phyloP scores from a whole-genome alignment of 257 asterid species.

The Echium plantagineum region DNA sequence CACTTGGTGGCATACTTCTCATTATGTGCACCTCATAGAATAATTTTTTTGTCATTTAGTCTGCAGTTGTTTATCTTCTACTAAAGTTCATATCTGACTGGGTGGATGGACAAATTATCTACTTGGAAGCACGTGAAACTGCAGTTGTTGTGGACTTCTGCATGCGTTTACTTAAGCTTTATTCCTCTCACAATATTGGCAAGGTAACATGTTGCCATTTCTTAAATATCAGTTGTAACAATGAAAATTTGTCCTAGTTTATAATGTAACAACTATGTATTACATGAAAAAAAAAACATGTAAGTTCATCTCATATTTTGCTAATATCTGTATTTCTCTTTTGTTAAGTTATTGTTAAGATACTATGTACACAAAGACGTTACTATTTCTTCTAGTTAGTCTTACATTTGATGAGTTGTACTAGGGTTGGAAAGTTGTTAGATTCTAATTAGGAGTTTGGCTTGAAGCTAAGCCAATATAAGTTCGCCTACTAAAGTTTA shows the following conservation, averaged over 20 bases:
- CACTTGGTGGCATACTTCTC: neutral
- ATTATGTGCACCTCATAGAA: conserved; percentile 2
- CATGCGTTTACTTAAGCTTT: conserved; percentile 75
- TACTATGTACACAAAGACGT: neutral
- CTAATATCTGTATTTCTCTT: neutral
- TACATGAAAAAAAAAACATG: neutral
- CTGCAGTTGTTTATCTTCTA: conserved; percentile 72
- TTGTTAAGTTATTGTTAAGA: neutral
- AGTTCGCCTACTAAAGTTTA: too few species aligned
- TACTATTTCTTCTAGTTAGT: neutral
- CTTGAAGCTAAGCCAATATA: too few species aligned
- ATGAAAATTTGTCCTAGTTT: neutral
- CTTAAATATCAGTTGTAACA: neutral
- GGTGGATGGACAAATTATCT: conserved; percentile 90
- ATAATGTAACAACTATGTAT: neutral
- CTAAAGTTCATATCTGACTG: conserved; percentile 88
- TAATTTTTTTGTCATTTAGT: conserved; percentile 27
- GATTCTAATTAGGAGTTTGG: too few species aligned
- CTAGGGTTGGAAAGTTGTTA: too few species aligned
- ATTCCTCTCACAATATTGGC: conserved; percentile 88
- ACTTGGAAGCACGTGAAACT: conserved; percentile 91
- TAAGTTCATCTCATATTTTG: neutral
- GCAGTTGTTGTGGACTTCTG: conserved; percentile 76
- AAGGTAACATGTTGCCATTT: conserved; percentile 37
- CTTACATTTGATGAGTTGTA: too few species aligned